A percentile compares a stretch with the other conserved stretches of the same genome.
These are phyloP conservation scores for Thelonectria blattea DNA, from an alignment of 2,329 filamentous ascomycete genomes.

Conservation along the genomic window DNA sequence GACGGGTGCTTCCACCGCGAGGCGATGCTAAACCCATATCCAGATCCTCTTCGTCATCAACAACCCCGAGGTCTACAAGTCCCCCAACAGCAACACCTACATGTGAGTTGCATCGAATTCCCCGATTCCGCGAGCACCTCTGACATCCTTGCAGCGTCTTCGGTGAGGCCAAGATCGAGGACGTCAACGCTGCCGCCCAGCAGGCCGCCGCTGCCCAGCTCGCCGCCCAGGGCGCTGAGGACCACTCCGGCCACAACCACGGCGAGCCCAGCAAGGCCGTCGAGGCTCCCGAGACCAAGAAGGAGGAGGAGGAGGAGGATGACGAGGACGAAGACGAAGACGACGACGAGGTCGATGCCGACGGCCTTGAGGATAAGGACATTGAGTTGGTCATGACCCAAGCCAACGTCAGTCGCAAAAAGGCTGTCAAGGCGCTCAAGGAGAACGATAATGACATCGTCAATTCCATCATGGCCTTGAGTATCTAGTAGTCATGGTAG, in stretches of 20 bases:
- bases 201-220: constrained; percentile 95
- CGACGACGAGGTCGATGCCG: constrained; percentile 95
- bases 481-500: constrained; percentile 64
- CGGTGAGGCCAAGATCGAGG: constrained; percentile 99
- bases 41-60: constrained; percentile 99
- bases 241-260: constrained; percentile 76
- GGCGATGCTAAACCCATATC: constrained; percentile 32
- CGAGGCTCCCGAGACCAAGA: constrained; percentile 69
- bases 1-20: background rate
- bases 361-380: constrained; percentile 96
- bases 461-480: constrained; percentile 99
- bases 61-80: constrained; percentile 99
- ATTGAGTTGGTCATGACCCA: constrained; percentile 99
- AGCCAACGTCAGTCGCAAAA: constrained; percentile 95
- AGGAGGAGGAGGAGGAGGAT: constrained; percentile 74
- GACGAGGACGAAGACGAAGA: constrained; percentile 91
- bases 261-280: constrained; percentile 69
- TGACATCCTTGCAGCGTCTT: constrained; percentile 74
- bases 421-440: constrained; percentile 97
- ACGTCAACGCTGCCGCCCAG: constrained; percentile 98
- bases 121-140: background rate
- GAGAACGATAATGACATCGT: constrained; percentile 99
- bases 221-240: constrained; percentile 69
- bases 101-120: constrained; percentile 71
- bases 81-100: constrained; percentile 98